Evolutionary conservation across 2,329 filamentous ascomycete species (phyloP), one percentile per base, ranked within the genome.

Genomic region (Pseudocercospora ulei): DNA sequence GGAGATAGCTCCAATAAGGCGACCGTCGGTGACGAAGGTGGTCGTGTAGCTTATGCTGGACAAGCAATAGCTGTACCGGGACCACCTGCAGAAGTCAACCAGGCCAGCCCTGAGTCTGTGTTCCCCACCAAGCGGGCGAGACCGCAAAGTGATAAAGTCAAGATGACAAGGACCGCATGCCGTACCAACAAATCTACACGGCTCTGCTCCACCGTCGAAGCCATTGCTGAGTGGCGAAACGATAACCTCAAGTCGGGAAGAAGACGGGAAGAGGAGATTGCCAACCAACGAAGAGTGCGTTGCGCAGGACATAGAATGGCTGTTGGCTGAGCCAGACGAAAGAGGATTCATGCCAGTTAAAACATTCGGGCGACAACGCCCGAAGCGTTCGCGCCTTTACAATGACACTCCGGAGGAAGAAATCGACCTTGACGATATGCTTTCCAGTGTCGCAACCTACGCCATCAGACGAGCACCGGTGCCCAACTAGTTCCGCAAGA

Each of bases 391-490:
- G 29, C n/a, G n/a, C n/a, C n/a, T n/a, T n/a, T n/a, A 14, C 14
- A 14, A 35, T 1, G 14, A 34, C 6, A 23, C 13, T 9, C 18
- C 14, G 3, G 27, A 38, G 16, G 23, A 23, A 7, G 53, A 53
- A 12, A 43, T 55, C 19, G 55, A 58, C 30, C 35, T 57, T 7
- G 55, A 58, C 30, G 53, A 58, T 29, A 36, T 58, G 17, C 37
- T 56, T 7, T 47, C 47, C 25, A 53, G 48, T 18, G 52, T 58
- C 24, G 51, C 48, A 3, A 34, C 43, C 9, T 50, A 51, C 34
- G 52, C 29, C 16, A 18, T n/a, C 30, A 33, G 16, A 33, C 17
- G 14, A 33, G 30, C 30, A 33, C 23, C 17, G 19, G n/a, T 13
- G 18, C 18, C 19, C 20, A 33, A 19, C n/a, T n/a, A n/a, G 14